Evolutionary conservation across 805 yeast species (phyloP).

Genomic region (Wickerhamiella spandovensis): DNA sequence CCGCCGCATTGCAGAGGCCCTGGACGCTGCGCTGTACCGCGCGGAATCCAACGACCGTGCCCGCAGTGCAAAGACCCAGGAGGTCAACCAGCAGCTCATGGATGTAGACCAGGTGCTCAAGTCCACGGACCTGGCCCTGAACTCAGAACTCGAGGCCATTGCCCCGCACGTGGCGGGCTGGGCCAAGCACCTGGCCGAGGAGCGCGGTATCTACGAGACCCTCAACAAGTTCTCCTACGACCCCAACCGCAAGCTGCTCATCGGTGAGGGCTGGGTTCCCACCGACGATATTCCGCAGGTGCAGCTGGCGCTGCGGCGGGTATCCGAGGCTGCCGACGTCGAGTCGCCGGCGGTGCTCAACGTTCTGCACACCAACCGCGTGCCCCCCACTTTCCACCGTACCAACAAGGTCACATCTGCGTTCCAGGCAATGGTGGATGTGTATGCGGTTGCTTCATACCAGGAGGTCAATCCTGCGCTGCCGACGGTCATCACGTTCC

Average conservation of each 20-base stretch:
- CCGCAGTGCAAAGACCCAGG: slow-evolving; percentile 25
- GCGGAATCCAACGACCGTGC: slow-evolving; percentile 26
- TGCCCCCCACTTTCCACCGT: slow-evolving; percentile 90
- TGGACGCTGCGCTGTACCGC: slow-evolving; percentile 66
- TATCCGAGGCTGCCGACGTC: slow-evolving; percentile 36
- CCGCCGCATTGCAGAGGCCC: slow-evolving; percentile 72
- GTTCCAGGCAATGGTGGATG: slow-evolving; percentile 87
- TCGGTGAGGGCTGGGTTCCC: slow-evolving; percentile 97
- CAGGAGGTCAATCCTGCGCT: slow-evolving; percentile 93
- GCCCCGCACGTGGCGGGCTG: slow-evolving; percentile 65
- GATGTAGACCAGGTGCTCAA: slow-evolving; percentile 49
- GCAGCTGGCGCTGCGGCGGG: slow-evolving; percentile 49
- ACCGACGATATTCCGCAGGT: slow-evolving; percentile 56
- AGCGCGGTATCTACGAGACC: slow-evolving; percentile 67
- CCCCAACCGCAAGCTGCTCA: slow-evolving; percentile 67
- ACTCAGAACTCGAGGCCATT: slow-evolving; percentile 64
- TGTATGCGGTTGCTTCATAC: slow-evolving; percentile 87
- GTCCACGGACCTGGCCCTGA: slow-evolving; percentile 54
- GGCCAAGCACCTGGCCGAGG: slow-evolving; percentile 58
- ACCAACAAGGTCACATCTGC: slow-evolving; percentile 92
- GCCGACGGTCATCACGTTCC: slow-evolving; percentile 90
- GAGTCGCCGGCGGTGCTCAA: slow-evolving; percentile 37
- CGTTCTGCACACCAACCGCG: slow-evolving; percentile 57
- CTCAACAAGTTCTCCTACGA: slow-evolving; percentile 73
- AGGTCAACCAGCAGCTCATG: slow-evolving; percentile 34